A percentile compares a stretch with the other conserved stretches of the same genome.
These are phyloP conservation scores for Penicillium thymicola DNA, from an alignment of 2,329 filamentous ascomycete species.

Conservation along the genomic window DNA sequence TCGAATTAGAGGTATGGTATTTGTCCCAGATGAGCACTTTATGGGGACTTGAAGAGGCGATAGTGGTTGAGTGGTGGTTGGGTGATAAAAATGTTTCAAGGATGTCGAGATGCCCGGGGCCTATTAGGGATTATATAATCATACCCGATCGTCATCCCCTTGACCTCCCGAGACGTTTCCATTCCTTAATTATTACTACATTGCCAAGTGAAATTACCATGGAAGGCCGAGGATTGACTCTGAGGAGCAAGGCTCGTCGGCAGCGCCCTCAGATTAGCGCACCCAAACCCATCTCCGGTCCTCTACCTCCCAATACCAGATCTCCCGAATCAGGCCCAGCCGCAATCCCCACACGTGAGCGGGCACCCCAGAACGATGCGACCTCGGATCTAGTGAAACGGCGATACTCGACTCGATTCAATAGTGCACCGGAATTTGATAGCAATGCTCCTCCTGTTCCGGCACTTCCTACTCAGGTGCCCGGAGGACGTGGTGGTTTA, in stretches of 20 bases:
- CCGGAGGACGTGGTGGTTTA: conserved; percentile 57
- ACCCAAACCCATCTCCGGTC: conserved; percentile 53
- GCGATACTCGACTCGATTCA: conserved; percentile 90
- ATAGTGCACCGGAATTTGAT: conserved; percentile 67
- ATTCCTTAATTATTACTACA: conserved; percentile 8
- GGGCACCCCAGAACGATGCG: conserved; percentile 48
- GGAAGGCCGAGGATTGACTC: conserved; percentile 58
- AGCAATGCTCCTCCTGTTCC: conserved; percentile 70
- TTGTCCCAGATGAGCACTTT: neutral
- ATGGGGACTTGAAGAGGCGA: neutral
- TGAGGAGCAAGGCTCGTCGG: conserved; percentile 59
- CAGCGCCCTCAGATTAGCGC: conserved; percentile 57
- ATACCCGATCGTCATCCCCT: conserved; percentile 5
- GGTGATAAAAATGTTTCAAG: conserved; percentile 9
- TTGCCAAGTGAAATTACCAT: conserved; percentile 33
- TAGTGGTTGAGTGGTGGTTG: neutral
- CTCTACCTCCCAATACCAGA: conserved; percentile 37
- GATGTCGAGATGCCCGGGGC: conserved; percentile 2
- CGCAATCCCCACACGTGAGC: conserved; percentile 36
- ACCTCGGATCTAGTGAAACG: conserved; percentile 86
- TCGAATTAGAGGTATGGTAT: neutral
- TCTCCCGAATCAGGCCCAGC: conserved; percentile 34
- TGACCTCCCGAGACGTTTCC: conserved; percentile 1
- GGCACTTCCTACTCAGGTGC: conserved; percentile 53
- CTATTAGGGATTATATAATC: neutral